phyloP scores from a whole-genome alignment of 2,329 filamentous ascomycete genomes.

The Cladosporium cucumerinum region DNA sequence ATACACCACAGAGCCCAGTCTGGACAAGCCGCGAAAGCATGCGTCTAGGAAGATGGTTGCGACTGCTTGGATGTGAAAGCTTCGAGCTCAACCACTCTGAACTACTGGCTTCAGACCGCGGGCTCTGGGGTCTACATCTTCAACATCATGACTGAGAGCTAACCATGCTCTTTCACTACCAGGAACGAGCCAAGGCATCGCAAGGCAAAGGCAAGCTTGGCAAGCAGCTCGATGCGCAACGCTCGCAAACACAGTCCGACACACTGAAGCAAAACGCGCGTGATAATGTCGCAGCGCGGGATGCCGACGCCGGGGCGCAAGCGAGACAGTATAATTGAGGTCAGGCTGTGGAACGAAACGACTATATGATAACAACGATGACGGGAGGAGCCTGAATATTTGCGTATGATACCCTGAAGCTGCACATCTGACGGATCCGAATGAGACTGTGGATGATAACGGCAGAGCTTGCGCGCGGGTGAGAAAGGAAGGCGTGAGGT shows the following conservation, averaged over 20 bases:
- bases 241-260: slow-evolving; percentile 66
- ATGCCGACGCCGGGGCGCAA: slow-evolving; percentile 62
- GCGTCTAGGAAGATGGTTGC: slow-evolving; percentile 18
- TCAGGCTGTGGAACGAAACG: background rate
- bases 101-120: background rate
- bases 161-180: slow-evolving; percentile 15
- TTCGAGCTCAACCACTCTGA: background rate
- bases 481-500: background rate
- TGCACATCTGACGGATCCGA: background rate
- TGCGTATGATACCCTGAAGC: background rate
- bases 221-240: slow-evolving; percentile 69
- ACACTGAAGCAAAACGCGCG: slow-evolving; percentile 66
- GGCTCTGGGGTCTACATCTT: background rate
- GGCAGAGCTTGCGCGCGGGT: background rate
- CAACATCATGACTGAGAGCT: background rate
- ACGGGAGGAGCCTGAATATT: background rate
- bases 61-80: slow-evolving; percentile 21
- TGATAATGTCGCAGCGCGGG: slow-evolving; percentile 62
- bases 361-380: background rate
- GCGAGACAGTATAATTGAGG: slow-evolving; percentile 48
- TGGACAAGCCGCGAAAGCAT: background rate
- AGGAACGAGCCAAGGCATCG: slow-evolving; percentile 62
- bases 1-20: background rate
- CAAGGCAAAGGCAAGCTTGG: slow-evolving; percentile 66
- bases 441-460: background rate